Percentiles rank a stretch among this genome's conserved stretches.
Evolutionary conservation across 768 basidiomycete genomes (phyloP).

Genomic region (Ramaria sp.): DNA sequence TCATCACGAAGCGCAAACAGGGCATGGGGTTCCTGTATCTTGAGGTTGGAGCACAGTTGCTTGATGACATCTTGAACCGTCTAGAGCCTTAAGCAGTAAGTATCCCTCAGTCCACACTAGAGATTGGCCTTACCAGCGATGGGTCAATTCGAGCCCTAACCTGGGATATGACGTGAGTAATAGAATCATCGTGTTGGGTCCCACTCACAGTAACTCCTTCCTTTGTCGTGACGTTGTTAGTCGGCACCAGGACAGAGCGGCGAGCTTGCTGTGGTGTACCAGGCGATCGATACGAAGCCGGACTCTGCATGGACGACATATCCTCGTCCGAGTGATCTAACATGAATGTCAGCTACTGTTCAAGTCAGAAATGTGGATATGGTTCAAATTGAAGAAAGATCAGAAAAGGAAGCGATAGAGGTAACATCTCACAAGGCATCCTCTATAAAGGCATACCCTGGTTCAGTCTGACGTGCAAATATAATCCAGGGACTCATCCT

Average conservation of each 20-base stretch:
- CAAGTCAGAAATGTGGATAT: background rate
- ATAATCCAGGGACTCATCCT: conserved; percentile 13
- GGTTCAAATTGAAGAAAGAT: background rate
- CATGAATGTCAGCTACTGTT: background rate
- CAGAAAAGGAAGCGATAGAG: background rate
- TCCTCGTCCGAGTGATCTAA: background rate
- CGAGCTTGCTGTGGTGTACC: conserved; percentile 6
- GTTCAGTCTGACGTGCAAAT: conserved; percentile 41
- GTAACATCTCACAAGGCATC: conserved; percentile 3
- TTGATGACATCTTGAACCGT: conserved; percentile 78
- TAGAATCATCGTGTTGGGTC: conserved; percentile 19
- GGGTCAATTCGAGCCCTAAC: conserved; percentile 82
- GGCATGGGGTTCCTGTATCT: conserved; percentile 61
- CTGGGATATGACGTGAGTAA: conserved; percentile 13
- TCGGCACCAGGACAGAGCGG: conserved; percentile 48
- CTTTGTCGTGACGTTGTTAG: conserved; percentile 72
- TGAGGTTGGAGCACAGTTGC: conserved; percentile 72
- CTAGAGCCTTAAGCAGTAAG: background rate
- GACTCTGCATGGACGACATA: conserved; percentile 9
- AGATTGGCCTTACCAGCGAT: conserved; percentile 32
- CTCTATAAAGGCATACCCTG: background rate
- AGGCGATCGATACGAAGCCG: conserved; percentile 1
- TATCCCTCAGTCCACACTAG: no score
- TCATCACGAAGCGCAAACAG: conserved; percentile 77
- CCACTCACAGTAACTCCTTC: conserved; percentile 33